Evolutionary conservation across 371 early-diverging fungal genomes (phyloP), one percentile per base, ranked within the genome.

Genomic region (Basidiobolus heterosporus): DNA sequence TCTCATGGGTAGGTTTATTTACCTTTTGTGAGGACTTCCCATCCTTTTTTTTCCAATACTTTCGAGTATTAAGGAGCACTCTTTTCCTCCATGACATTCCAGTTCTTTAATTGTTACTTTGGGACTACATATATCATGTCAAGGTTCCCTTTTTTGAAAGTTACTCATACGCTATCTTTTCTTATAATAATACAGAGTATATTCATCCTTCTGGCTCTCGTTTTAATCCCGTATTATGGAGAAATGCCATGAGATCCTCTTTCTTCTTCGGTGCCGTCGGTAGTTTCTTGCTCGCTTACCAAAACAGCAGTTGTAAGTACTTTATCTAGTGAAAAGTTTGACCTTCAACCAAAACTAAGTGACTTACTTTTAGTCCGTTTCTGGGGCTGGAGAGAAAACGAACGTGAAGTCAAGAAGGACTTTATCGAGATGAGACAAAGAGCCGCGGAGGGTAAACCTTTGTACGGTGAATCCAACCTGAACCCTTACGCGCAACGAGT

Each of bases 301-400:
- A 78, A 49, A 62, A 62, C 52, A 69, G 70, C 51, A 75, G 75
- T 51, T 56, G 81, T 81, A 75, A 57, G 78, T 70, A 13, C 14
- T 40, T 41, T 19, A 3, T 50, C 36, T 14, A 8, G 7, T 17
- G 36, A 20, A 9, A 17, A 50, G 0, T 22, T 16, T 49, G 17
- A 11, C 19, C 9, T 50, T 30, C 13, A 38, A 17, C 35, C 17
- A 44, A 15, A 30, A 19, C 15, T 24, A 14, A 36, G n/a, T 39
- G 15, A 15, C 36, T 46, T 49, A 17, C 18, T 46, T 44, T 39
- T 64, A 86, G 85, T 78, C 55, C 81, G 96, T 53, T 95, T 93
- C 78, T 88, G 85, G 85, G 96, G 96, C 18, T 83, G 85, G 77
- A 68, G 62, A 20, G 93, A 92, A 62, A 95, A 95, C 64, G 62